A percentile compares a stretch with the other conserved stretches of the same genome.
Conservation (phyloP, 352 stramenopile genomes). For the Globisporangium irregulare region DNA sequence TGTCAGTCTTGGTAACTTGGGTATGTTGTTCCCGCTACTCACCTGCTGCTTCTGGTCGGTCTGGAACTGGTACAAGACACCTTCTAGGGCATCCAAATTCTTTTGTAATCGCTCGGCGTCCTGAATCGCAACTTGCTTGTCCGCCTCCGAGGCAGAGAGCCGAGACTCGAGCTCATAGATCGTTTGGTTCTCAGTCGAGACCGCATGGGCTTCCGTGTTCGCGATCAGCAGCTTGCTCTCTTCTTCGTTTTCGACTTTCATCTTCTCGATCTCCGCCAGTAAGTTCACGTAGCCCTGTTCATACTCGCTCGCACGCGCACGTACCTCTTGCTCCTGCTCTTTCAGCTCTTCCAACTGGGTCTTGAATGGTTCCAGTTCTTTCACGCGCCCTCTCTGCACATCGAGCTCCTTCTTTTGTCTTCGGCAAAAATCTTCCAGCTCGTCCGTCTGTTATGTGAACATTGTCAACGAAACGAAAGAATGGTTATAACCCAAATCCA, state of each 20-base stretch:
- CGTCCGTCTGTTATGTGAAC: conserved; percentile 30
- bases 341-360: conserved; percentile 31
- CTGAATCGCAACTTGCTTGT: conserved; percentile 57
- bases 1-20: not conserved
- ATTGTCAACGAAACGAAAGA: not conserved
- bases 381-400: conserved; percentile 23
- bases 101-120: conserved; percentile 53
- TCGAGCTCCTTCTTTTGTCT: conserved; percentile 34
- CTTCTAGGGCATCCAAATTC: conserved; percentile 54
- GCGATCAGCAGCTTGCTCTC: conserved; percentile 50
- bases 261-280: conserved; percentile 46
- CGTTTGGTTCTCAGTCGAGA: conserved; percentile 48
- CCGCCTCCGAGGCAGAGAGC: conserved; percentile 48
- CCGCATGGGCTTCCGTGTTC: conserved; percentile 42
- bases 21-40: not conserved
- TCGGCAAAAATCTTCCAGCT: conserved; percentile 36
- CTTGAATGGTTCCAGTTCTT: conserved; percentile 32
- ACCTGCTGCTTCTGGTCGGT: conserved; percentile 52
- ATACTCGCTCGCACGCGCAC: conserved; percentile 50
- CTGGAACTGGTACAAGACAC: conserved; percentile 66
- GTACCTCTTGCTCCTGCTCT: conserved; percentile 35
- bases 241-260: conserved; percentile 41
- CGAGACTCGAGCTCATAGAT: conserved; percentile 65
- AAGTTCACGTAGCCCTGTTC: conserved; percentile 66
- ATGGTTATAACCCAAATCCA: not conserved